phyloP scores from a whole-genome alignment of 345 rosid species.

The Luvunga scandens region DNA sequence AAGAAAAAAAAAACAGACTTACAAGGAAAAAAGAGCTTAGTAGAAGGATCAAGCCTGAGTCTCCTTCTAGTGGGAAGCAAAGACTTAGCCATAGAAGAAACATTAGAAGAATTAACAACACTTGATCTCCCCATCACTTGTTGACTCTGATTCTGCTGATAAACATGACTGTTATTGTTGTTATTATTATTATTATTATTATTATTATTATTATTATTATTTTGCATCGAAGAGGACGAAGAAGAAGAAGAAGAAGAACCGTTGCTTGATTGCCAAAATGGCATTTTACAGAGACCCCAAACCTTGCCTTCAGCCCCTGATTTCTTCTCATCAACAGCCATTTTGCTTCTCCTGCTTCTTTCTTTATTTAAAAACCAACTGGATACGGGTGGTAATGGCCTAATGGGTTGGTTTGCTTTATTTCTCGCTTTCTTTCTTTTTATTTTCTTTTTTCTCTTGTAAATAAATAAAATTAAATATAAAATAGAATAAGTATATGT shows the following conservation, averaged over 20 bases:
- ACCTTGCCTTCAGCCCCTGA: conserved; percentile 32
- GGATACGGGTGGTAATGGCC: background rate
- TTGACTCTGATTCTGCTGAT: conserved; percentile 34
- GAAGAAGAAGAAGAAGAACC: conserved; percentile 31
- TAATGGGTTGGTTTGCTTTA: background rate
- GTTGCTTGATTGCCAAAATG: conserved; percentile 54
- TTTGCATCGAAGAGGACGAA: conserved; percentile 25
- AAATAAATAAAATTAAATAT: too few species aligned
- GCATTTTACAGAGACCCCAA: conserved; percentile 48
- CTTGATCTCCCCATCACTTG: conserved; percentile 32
- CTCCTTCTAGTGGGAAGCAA: conserved; percentile 64
- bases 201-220: background rate
- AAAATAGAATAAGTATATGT: too few species aligned
- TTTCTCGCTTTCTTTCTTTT: background rate
- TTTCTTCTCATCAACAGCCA: conserved; percentile 39
- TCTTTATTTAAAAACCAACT: background rate
- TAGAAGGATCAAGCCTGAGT: conserved; percentile 76
- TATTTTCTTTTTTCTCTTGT: background rate
- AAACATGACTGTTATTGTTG: conserved; percentile 1
- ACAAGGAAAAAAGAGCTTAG: conserved; percentile 74
- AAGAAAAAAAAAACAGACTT: background rate
- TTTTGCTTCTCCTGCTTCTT: background rate
- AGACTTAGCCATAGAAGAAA: conserved; percentile 61
- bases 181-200: background rate
- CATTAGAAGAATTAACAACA: conserved; percentile 26